phyloP scores from a whole-genome alignment of 495 filamentous ascomycete genomes.

The Podospora pseudoanserina region DNA sequence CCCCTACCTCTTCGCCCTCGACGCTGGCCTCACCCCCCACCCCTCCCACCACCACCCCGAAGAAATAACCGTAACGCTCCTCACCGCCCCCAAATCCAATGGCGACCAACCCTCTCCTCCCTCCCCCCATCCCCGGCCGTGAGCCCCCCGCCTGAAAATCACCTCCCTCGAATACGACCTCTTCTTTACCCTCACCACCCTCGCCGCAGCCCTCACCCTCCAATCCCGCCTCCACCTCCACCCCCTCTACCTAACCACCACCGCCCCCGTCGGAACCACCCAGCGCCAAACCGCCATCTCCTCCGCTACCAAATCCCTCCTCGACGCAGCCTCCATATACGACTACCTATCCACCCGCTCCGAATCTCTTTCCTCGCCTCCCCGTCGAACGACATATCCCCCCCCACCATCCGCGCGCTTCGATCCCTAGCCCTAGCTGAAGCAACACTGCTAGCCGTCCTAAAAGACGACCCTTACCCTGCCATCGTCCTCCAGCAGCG shows the following conservation, averaged over 20 bases:
- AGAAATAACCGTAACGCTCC: slow-evolving; percentile 58
- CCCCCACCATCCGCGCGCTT: slow-evolving; percentile 64
- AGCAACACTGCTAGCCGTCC: slow-evolving; percentile 81
- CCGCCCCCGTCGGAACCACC: slow-evolving; percentile 58
- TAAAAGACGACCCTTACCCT: slow-evolving; percentile 92
- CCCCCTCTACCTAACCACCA: slow-evolving; percentile 50
- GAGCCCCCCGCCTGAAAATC: slow-evolving; percentile 61
- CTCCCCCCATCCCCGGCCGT: slow-evolving; percentile 51
- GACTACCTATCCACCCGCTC: slow-evolving; percentile 57
- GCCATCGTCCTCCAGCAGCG: slow-evolving; percentile 68
- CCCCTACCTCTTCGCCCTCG: slow-evolving; percentile 72
- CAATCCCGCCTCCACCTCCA: slow-evolving; percentile 59
- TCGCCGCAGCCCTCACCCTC: slow-evolving; percentile 68
- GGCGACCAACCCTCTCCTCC: slow-evolving; percentile 76
- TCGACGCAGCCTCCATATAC: slow-evolving; percentile 77
- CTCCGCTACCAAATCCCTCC: slow-evolving; percentile 70
- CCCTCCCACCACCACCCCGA: slow-evolving; percentile 44
- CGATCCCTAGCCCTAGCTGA: slow-evolving; percentile 74
- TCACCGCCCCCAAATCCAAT: slow-evolving; percentile 58
- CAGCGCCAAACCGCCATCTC: slow-evolving; percentile 65
- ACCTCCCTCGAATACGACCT: slow-evolving; percentile 79
- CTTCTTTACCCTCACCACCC: slow-evolving; percentile 68
- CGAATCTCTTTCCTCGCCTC: slow-evolving; percentile 26
- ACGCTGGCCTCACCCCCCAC: slow-evolving; percentile 59
- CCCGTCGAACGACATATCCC: slow-evolving; percentile 53